Conservation (phyloP, 257 asterid genomes). For the Solanum habrochaites region DNA sequence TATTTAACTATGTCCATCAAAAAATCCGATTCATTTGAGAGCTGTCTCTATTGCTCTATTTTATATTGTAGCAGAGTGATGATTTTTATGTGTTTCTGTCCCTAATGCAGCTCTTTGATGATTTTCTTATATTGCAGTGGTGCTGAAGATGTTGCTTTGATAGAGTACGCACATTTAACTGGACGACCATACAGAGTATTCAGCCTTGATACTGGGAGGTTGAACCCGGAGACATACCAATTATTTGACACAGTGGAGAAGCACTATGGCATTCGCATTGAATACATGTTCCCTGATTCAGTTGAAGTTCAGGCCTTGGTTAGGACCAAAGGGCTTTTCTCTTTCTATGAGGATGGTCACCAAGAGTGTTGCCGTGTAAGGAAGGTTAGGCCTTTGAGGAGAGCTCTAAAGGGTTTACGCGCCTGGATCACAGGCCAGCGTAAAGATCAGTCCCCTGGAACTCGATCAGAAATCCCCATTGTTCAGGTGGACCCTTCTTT, state of each 20-base stretch:
- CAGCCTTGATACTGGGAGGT: conserved; percentile 81
- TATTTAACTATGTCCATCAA: neutral
- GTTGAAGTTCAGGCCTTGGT: conserved; percentile 74
- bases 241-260: conserved; percentile 70
- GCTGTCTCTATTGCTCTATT: neutral
- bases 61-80: neutral
- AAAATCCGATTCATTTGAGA: neutral
- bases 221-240: conserved; percentile 74
- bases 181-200: conserved; percentile 84
- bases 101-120: neutral
- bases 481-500: conserved; percentile 81
- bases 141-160: conserved; percentile 84
- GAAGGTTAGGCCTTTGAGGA: conserved; percentile 64
- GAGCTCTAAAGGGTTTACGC: conserved; percentile 70
- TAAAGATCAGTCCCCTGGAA: conserved; percentile 88
- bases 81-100: neutral
- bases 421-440: conserved; percentile 95
- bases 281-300: conserved; percentile 85
- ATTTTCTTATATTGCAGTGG: conserved; percentile 39
- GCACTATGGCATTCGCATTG: conserved; percentile 61
- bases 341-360: conserved; percentile 86
- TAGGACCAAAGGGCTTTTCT: conserved; percentile 75
- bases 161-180: conserved; percentile 72
- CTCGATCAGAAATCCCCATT: conserved; percentile 73
- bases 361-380: conserved; percentile 92